Evolutionary conservation across 805 yeast species (phyloP).

Genomic region (Tetrapisispora nanseiensis): DNA sequence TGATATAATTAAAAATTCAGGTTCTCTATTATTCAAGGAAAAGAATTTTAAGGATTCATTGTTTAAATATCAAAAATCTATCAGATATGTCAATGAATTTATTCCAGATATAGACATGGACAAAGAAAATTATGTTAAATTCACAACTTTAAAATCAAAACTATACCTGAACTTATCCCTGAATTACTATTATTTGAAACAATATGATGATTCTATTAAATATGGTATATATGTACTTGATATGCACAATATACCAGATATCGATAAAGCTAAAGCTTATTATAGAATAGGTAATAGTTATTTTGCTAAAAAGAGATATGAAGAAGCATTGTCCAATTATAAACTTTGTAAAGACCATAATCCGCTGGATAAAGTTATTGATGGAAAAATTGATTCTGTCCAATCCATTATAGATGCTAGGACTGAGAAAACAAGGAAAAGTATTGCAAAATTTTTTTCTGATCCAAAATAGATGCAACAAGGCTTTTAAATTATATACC

Average conservation of each 20-base stretch:
- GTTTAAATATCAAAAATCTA: constrained; percentile 54
- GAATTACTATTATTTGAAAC: constrained; percentile 39
- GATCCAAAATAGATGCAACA: neutral
- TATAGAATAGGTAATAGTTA: constrained; percentile 47
- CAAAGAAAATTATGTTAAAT: constrained; percentile 41
- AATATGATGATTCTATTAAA: constrained; percentile 41
- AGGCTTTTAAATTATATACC: no score
- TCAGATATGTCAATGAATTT: constrained; percentile 61
- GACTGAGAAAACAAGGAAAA: constrained; percentile 43
- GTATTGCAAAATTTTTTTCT: constrained; percentile 54
- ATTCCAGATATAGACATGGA: constrained; percentile 60
- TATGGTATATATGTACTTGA: constrained; percentile 52
- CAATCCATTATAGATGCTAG: constrained; percentile 33
- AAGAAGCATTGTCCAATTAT: constrained; percentile 41
- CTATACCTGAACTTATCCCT: constrained; percentile 47
- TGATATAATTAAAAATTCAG: constrained; percentile 54
- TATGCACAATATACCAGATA: constrained; percentile 28
- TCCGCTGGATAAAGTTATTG: constrained; percentile 43
- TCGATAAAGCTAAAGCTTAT: constrained; percentile 48
- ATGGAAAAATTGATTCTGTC: constrained; percentile 34
- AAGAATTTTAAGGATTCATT: constrained; percentile 43
- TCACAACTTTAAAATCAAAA: constrained; percentile 36
- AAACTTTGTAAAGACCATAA: constrained; percentile 34
- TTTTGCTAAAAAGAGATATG: constrained; percentile 35
- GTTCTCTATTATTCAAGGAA: constrained; percentile 46